Percentiles rank a stretch among this genome's conserved stretches.
phyloP scores from a whole-genome alignment of 768 basidiomycete genomes.

The Infundibulicybe gibba region DNA sequence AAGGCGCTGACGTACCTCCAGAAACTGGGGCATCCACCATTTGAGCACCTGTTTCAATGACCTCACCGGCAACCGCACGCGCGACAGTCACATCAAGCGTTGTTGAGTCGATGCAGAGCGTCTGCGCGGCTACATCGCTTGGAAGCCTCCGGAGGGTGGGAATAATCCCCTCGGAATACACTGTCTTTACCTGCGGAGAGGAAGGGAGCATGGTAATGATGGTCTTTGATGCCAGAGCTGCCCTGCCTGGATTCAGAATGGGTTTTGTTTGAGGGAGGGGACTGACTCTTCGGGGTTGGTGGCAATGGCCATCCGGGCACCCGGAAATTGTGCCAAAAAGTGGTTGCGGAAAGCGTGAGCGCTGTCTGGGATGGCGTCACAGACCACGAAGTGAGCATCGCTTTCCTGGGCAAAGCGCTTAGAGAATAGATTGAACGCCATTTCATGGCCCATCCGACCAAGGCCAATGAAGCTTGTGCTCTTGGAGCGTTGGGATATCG shows the following conservation, averaged over 20 bases:
- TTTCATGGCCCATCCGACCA: constrained; percentile 86
- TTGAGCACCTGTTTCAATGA: constrained; percentile 51
- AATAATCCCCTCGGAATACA: constrained; percentile 71
- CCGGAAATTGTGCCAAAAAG: constrained; percentile 56
- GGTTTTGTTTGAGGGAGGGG: constrained; percentile 9
- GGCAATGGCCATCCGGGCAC: constrained; percentile 55
- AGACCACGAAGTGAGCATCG: constrained; percentile 69
- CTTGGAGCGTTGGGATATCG: constrained; percentile 34
- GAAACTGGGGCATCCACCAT: constrained; percentile 96
- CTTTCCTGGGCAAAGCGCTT: constrained; percentile 54
- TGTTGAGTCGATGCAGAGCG: constrained; percentile 86
- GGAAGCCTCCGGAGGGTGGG: constrained; percentile 54
- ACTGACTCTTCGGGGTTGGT: constrained; percentile 73
- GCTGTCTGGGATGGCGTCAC: constrained; percentile 66
- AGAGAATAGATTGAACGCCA: constrained; percentile 82
- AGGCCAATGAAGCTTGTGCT: constrained; percentile 82
- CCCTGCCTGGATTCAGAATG: constrained; percentile 36
- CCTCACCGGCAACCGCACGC: constrained; percentile 53
- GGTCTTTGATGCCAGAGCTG: constrained; percentile 56
- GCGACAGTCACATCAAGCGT: constrained; percentile 83
- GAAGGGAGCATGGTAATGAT: constrained; percentile 93
- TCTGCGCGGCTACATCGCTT: constrained; percentile 28
- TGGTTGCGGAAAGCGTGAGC: constrained; percentile 52
- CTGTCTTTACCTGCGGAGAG: constrained; percentile 79
- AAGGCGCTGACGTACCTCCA: constrained; percentile 55